phyloP scores from a whole-genome alignment of 192 early-diverging fungal species.

The Backusella westeae region DNA sequence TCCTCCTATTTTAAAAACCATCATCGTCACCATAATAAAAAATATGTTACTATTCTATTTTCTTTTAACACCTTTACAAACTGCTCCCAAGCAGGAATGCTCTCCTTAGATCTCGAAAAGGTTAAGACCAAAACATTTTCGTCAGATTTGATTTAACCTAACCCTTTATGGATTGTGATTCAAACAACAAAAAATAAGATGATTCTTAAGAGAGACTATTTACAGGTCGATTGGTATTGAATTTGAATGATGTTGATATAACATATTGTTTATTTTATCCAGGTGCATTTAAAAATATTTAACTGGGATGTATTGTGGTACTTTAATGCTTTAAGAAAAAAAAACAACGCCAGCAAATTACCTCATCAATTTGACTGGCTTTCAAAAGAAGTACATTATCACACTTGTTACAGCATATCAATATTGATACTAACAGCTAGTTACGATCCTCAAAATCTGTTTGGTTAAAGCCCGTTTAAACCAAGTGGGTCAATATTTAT shows the following conservation, averaged over 20 bases:
- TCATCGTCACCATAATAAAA: neutral
- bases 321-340: neutral
- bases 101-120: neutral
- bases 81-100: neutral
- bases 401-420: neutral
- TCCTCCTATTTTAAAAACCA: neutral
- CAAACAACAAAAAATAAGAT: neutral
- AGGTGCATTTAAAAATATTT: neutral
- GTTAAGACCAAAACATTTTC: neutral
- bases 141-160: neutral
- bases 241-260: neutral
- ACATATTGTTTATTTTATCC: neutral
- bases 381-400: neutral
- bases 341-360: neutral
- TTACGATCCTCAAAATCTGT: neutral
- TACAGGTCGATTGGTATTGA: neutral
- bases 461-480: neutral
- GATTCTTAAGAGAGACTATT: neutral
- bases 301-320: neutral
- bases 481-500: neutral
- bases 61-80: neutral
- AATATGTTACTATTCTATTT: no score
- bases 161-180: neutral
- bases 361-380: slow-evolving; percentile 6
- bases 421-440: neutral